These are phyloP conservation scores for Emydomyces testavorans DNA, from an alignment of 2,329 filamentous ascomycete genomes.

Conservation along the genomic window DNA sequence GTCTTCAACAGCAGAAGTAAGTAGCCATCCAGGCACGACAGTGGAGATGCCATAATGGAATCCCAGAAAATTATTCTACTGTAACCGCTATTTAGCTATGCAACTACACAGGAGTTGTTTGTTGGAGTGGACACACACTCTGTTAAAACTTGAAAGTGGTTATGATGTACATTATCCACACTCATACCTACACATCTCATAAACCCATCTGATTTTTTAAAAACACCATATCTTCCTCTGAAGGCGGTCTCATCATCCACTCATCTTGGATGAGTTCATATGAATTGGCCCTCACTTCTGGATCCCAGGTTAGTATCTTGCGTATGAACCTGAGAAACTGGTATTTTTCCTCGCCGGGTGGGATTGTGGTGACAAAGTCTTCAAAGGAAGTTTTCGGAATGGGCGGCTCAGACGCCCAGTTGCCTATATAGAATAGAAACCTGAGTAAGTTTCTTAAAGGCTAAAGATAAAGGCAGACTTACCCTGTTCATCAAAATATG, in stretches of 20 bases:
- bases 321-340: slow-evolving; percentile 21
- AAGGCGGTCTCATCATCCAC: slow-evolving; percentile 20
- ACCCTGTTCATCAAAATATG: slow-evolving; percentile 18
- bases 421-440: neutral
- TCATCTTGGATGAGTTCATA: slow-evolving; percentile 18
- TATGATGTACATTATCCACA: too few species aligned
- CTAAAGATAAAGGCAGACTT: neutral
- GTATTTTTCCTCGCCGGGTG: slow-evolving; percentile 19
- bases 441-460: neutral
- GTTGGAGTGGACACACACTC: too few species aligned
- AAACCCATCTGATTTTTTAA: too few species aligned
- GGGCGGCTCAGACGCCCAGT: slow-evolving; percentile 16
- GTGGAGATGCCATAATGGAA: too few species aligned
- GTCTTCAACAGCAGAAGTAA: too few species aligned
- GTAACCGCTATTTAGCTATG: too few species aligned
- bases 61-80: too few species aligned
- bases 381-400: slow-evolving; percentile 17
- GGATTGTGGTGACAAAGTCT: slow-evolving; percentile 18
- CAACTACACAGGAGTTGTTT: too few species aligned
- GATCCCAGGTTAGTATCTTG: slow-evolving; percentile 22
- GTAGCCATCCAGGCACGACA: too few species aligned
- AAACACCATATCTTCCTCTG: too few species aligned
- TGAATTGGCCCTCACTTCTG: slow-evolving; percentile 16
- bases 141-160: too few species aligned
- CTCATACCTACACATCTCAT: too few species aligned